Conservation (phyloP, 441 rosid species). For the Manihot esculenta region DNA sequence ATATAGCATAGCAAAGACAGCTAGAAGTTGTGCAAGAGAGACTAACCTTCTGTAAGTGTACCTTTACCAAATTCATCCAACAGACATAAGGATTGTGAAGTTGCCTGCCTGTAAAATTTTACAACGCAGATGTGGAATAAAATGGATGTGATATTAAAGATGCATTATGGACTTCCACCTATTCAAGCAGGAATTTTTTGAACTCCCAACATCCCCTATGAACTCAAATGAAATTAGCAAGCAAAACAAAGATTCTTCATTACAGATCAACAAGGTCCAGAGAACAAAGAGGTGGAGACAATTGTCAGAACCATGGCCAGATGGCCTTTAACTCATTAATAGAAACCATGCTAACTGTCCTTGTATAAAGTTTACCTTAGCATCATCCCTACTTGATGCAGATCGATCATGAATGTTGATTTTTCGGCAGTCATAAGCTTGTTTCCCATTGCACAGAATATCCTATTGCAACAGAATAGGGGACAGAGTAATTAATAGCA, state of each 20-base stretch:
- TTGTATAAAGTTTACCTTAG: constrained; percentile 55
- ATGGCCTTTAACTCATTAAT: constrained; percentile 17
- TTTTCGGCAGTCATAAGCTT: constrained; percentile 89
- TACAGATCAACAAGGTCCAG: constrained; percentile 15
- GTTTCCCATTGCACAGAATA: constrained; percentile 95
- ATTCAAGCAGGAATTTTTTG: neutral
- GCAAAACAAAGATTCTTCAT: constrained; percentile 5
- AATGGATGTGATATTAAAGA: constrained; percentile 4
- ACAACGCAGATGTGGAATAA: constrained; percentile 23
- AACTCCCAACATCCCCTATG: neutral
- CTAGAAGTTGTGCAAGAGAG: constrained; percentile 4
- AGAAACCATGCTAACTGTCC: constrained; percentile 22
- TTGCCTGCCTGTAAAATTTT: constrained; percentile 74
- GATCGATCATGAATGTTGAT: constrained; percentile 97
- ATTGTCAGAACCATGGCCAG: constrained; percentile 13
- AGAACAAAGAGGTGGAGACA: constrained; percentile 16
- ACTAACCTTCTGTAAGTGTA: constrained; percentile 90
- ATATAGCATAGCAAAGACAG: neutral
- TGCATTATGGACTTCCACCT: neutral
- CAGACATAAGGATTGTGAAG: constrained; percentile 86
- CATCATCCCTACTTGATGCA: constrained; percentile 99
- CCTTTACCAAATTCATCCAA: constrained; percentile 99
- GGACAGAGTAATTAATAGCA: constrained; percentile 18
- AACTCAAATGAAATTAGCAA: constrained; percentile 13
- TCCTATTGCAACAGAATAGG: constrained; percentile 47